These are phyloP conservation scores for Monosporascus sp. DNA, from an alignment of 2,329 filamentous ascomycete genomes.

Conservation along the genomic window DNA sequence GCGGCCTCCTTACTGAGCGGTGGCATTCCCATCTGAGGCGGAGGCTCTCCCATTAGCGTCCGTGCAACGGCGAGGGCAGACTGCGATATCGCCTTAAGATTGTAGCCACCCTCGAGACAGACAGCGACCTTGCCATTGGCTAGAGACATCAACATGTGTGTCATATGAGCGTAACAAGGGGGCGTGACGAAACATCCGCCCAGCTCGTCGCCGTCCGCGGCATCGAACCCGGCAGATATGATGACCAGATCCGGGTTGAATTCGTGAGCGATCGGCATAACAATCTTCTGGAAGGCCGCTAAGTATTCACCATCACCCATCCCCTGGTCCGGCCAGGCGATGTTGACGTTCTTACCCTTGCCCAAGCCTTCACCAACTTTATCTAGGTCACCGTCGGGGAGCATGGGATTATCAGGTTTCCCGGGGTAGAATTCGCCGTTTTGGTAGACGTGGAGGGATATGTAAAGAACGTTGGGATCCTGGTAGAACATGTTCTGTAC, in stretches of 20 bases:
- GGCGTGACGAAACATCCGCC: constrained; percentile 92
- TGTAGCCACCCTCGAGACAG: constrained; percentile 94
- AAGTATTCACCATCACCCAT: constrained; percentile 98
- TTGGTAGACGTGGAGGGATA: constrained; percentile 86
- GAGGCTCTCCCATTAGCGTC: constrained; percentile 93
- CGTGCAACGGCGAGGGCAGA: constrained; percentile 88
- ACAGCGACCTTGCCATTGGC: constrained; percentile 86
- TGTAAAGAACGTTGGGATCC: constrained; percentile 91
- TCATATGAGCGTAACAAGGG: constrained; percentile 94
- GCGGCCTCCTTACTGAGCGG: constrained; percentile 55
- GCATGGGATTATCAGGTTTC: constrained; percentile 50
- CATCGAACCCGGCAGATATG: constrained; percentile 93
- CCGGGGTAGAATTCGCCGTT: constrained; percentile 83
- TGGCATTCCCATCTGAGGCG: constrained; percentile 54
- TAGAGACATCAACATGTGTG: constrained; percentile 96
- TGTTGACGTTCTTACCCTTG: constrained; percentile 61
- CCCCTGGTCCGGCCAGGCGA: constrained; percentile 62
- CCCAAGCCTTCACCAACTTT: constrained; percentile 53
- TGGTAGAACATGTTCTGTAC: constrained; percentile 95
- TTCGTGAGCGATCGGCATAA: constrained; percentile 93
- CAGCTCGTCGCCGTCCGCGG: constrained; percentile 86
- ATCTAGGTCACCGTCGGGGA: constrained; percentile 57
- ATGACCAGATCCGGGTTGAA: constrained; percentile 94
- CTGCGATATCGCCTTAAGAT: constrained; percentile 84
- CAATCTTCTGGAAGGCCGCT: constrained; percentile 89